Conservation (phyloP, 2,329 filamentous ascomycete species). For the Sporothrix brunneoviolacea region DNA sequence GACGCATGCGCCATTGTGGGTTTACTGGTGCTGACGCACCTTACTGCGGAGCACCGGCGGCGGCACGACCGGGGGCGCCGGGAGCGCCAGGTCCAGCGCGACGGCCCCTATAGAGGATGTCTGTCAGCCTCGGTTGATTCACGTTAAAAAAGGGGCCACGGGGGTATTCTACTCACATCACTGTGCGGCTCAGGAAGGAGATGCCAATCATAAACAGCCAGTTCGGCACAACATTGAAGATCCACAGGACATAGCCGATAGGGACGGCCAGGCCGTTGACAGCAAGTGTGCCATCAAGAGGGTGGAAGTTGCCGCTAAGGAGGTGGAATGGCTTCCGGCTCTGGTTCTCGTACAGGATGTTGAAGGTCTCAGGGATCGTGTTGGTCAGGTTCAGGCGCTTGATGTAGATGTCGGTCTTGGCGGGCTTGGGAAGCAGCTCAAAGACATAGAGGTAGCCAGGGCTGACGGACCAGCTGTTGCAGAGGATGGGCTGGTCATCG, state of each 20-base stretch:
- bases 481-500: constrained; percentile 66
- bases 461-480: constrained; percentile 64
- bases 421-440: constrained; percentile 57
- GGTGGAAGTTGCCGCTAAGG: constrained; percentile 65
- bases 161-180: constrained; percentile 58
- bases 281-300: constrained; percentile 62
- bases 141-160: not conserved
- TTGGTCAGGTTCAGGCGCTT: constrained; percentile 64
- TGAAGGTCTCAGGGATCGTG: constrained; percentile 57
- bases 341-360: constrained; percentile 49
- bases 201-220: constrained; percentile 75
- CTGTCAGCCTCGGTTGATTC: too few species aligned
- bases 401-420: constrained; percentile 57
- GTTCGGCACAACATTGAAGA: constrained; percentile 59
- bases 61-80: constrained; percentile 11
- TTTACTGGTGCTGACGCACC: not conserved
- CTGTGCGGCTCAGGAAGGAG: constrained; percentile 63
- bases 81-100: constrained; percentile 23
- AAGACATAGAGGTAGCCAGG: constrained; percentile 62
- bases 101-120: constrained; percentile 28
- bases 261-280: constrained; percentile 57
- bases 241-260: constrained; percentile 61
- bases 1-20: too few species aligned
- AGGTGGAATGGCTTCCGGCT: constrained; percentile 33
- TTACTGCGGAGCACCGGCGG: not conserved